Evolutionary conservation across 202 grass and related monocot genomes (phyloP).

Genomic region (Hordeum pubiflorum): DNA sequence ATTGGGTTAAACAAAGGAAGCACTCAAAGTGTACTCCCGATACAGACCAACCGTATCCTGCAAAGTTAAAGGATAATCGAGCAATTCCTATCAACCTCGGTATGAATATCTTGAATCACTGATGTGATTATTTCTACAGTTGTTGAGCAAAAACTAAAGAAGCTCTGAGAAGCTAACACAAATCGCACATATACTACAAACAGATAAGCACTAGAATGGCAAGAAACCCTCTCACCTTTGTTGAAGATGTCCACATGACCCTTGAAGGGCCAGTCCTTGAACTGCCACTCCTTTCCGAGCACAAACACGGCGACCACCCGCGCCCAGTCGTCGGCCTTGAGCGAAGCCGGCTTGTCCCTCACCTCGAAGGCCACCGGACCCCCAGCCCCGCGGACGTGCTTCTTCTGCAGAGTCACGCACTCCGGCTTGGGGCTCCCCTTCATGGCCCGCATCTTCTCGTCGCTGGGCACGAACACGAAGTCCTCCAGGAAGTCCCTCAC

Average conservation of each 20-base stretch:
- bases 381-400: conserved; percentile 37
- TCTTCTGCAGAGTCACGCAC: conserved; percentile 88
- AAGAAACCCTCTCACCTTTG: conserved; percentile 44
- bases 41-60: not conserved
- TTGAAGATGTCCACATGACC: conserved; percentile 96
- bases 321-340: conserved; percentile 83
- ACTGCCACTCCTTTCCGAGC: conserved; percentile 97
- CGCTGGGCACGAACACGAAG: conserved; percentile 71
- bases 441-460: conserved; percentile 74
- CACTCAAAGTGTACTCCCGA: not conserved
- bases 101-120: not conserved
- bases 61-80: not conserved
- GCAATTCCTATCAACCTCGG: not conserved
- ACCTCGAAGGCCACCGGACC: conserved; percentile 65
- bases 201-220: not conserved
- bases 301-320: conserved; percentile 84
- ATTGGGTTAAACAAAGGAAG: not conserved
- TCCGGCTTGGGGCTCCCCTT: conserved; percentile 70
- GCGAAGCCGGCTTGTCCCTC: conserved; percentile 73
- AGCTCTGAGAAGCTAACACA: not conserved
- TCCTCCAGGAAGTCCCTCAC: conserved; percentile 92
- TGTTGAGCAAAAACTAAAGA: not conserved
- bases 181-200: not conserved
- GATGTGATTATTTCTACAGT: not conserved
- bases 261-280: conserved; percentile 99